Evolutionary conservation across 345 rosid species (phyloP), one percentile per base, ranked within the genome.

Genomic region (Salix exigua): DNA sequence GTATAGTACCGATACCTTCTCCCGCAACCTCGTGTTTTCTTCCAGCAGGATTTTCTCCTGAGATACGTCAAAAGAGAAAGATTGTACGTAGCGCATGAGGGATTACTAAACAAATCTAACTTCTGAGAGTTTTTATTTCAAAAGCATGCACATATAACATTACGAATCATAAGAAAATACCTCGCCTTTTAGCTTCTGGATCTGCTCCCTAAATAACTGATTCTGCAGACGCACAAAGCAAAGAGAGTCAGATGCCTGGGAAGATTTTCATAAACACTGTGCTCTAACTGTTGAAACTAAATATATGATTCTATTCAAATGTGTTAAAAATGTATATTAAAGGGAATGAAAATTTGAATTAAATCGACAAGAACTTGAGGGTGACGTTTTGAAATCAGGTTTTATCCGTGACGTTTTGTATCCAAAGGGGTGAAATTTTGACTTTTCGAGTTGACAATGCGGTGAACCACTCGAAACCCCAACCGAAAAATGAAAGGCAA

Each of bases 171-270:
- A 28, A 60, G 46, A 40, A 9, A 21, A 30, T 87, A 95, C 99
- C 96, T 86, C 88, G 72, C 81, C 85, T 69, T 81, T 90, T 38
- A 93, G 85, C 82, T 81, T 88, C 83, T 88, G 91, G 35, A 93
- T 88, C 73, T 86, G 89, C 74, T 89, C 94, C 31, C 68, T 82
- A 9, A 89, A 75, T 26, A 95, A 75, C 68, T 88, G 89, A 62
- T 64, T 85, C 97, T 95, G 97, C 70, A 79, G 12, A 40, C 5
- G 14, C 4, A 12, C 18, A 37, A 16, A 7, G 28, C 10, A 46
- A 63, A 53, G 25, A 35, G 23, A 18, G 10, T 10, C 3, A 21
- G 10, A n/a, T 4, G 18, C 37, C 4, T 14, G 1, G 18, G 11
- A 68, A 42, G 0, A 0, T 21, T 40, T 8, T 68, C 30, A 23